Base-by-base conservation (phyloP, 306 rosid species). In the Gastrolobium villosum region DNA sequence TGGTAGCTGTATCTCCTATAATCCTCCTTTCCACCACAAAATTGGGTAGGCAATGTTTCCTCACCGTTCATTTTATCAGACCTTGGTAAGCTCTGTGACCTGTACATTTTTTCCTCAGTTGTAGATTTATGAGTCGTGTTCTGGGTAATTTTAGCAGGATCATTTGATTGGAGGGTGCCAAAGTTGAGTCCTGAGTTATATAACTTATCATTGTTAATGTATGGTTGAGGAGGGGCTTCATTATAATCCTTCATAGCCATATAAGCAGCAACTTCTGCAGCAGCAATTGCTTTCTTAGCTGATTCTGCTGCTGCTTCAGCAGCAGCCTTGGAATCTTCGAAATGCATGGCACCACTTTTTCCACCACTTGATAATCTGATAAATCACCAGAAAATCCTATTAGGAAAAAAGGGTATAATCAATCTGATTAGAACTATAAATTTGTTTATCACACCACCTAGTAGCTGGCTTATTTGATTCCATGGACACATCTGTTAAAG, bases 281-380 rank as follows among this genome's bases (percentile, higher is more conserved):
- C 99, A 35, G 97, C 97, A 35, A 93, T 84, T 49, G 99, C 99
- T 65, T 87, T 86, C 80, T 84, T 87, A 0, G 99, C 98, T 53
- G 90, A 82, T 85, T 91, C 93, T 26, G 98, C 97, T 40, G 99
- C 99, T 65, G 96, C 94, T 83, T 89, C 93, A 26, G 97, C 98
- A 46, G 98, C 98, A 60, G 97, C 79, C 40, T 80, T 86, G 0
- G 94, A 68, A 82, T 91, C 89, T 72, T 79, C 82, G 34, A 84
- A 95, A 50, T 87, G 80, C 86, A 75, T 43, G n/a, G 52, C 53
- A 41, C 66, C 75, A 9, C 70, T 67, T 73, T 54, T 86, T 72
- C 90, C 63, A 3, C 87, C 54, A 30, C 72, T 80, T 2, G 83
- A 72, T 63, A 75, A 71, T 77, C 91, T 82, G 79, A 67, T 44